Conservation (phyloP, 2,329 filamentous ascomycete genomes). For the Elsinoe necatrix region DNA sequence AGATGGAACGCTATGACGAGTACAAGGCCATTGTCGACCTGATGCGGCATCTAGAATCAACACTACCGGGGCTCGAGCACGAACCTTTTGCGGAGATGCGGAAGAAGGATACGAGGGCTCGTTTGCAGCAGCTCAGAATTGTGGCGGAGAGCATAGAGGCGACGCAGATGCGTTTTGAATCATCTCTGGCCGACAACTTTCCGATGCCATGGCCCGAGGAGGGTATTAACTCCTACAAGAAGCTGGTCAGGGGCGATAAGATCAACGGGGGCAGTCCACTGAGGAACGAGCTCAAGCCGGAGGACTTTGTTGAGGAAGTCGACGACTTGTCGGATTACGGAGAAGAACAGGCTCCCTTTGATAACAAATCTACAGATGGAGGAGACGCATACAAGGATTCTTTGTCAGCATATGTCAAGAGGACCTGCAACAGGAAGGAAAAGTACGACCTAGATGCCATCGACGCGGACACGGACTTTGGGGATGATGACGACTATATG, state of each 20-base stretch:
- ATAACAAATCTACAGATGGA: background rate
- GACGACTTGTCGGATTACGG: background rate
- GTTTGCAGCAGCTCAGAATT: constrained; percentile 5
- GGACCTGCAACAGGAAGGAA: background rate
- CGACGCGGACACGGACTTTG: too few relatives aligned
- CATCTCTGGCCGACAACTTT: constrained; percentile 15
- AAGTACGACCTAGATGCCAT: too few relatives aligned
- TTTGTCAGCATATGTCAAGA: background rate
- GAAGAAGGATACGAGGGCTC: too few relatives aligned
- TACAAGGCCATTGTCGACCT: background rate
- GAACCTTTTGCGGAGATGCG: too few relatives aligned
- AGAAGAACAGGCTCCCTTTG: background rate
- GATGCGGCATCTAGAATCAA: background rate
- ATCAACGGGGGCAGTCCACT: constrained; percentile 18
- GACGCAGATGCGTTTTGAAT: constrained; percentile 13
- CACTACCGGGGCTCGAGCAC: too few relatives aligned
- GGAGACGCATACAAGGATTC: background rate
- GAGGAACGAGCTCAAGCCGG: constrained; percentile 20
- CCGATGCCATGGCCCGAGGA: background rate
- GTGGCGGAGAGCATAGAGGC: constrained; percentile 15
- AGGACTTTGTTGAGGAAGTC: constrained; percentile 20
- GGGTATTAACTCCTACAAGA: constrained; percentile 10
- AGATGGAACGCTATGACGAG: background rate
- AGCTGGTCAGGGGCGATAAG: constrained; percentile 17
- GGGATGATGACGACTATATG: too few relatives aligned